A percentile compares a stretch with the other conserved stretches of the same genome.
These are phyloP conservation scores for Deakozyma indianensis DNA, from an alignment of 805 yeast genomes.

Conservation along the genomic window DNA sequence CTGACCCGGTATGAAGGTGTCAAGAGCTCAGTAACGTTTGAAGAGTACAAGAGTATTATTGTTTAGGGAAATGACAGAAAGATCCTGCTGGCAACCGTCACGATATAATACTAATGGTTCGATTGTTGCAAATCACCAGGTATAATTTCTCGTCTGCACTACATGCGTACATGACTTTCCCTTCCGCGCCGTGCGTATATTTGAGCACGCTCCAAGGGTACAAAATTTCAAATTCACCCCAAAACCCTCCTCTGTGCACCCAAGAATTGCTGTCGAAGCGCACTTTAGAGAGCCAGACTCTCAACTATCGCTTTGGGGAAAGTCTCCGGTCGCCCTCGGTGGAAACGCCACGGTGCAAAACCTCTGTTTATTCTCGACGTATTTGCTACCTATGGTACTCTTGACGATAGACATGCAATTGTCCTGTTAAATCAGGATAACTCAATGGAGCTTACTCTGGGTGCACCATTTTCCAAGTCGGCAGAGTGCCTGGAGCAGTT, in stretches of 20 bases:
- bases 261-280: constrained; percentile 1
- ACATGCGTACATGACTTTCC: too few species aligned
- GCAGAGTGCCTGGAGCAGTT: background rate
- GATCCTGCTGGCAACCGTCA: too few species aligned
- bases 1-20: constrained; percentile 44
- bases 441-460: constrained; percentile 1
- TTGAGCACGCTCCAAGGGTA: too few species aligned
- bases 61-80: too few species aligned
- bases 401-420: constrained; percentile 1
- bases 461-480: background rate
- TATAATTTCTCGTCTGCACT: too few species aligned
- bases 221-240: too few species aligned
- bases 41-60: constrained; percentile 21
- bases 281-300: background rate
- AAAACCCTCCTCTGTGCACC: background rate
- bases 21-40: constrained; percentile 29
- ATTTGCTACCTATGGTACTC: background rate
- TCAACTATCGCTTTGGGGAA: background rate
- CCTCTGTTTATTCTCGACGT: background rate
- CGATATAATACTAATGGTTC: too few species aligned
- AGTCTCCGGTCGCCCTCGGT: background rate
- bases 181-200: too few species aligned
- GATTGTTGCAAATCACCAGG: too few species aligned
- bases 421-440: background rate
- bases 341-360: background rate